Conservation (phyloP, 148 eudicot genomes). For the Nepenthes mirabilis region DNA sequence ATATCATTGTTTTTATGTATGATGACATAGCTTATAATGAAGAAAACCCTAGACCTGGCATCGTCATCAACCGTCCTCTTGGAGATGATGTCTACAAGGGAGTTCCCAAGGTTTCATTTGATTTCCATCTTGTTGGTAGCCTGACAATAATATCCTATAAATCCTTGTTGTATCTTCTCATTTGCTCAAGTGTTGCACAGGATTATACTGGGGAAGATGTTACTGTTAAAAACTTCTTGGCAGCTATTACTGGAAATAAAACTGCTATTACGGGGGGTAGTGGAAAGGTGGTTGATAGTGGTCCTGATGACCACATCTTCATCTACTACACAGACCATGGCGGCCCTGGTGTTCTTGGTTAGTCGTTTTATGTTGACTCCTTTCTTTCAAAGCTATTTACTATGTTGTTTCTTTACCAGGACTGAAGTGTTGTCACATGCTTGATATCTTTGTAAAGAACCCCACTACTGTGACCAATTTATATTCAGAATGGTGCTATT, state of each 20-base stretch:
- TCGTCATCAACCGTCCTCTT: conserved; percentile 28
- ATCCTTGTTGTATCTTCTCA: neutral
- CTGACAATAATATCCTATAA: neutral
- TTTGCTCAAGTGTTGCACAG: conserved; percentile 10
- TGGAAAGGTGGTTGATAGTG: conserved; percentile 38
- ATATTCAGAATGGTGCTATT: no score
- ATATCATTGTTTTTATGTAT: conserved; percentile 49
- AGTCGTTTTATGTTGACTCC: conserved; percentile 5
- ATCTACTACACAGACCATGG: conserved; percentile 35
- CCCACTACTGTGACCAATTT: no score
- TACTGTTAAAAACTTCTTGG: conserved; percentile 29
- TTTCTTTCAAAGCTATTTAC: neutral
- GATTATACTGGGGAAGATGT: conserved; percentile 36
- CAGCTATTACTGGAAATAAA: conserved; percentile 28
- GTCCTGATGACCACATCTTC: conserved; percentile 36
- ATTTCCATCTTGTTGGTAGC: neutral
- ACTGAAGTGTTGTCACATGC: no score
- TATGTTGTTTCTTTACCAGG: neutral
- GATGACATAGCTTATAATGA: conserved; percentile 44
- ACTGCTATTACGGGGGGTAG: conserved; percentile 30
- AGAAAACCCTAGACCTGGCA: conserved; percentile 33
- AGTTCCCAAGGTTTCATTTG: conserved; percentile 26
- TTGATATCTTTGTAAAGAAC: no score
- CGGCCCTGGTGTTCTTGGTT: conserved; percentile 37
- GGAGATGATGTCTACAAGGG: conserved; percentile 37